Percentiles rank a stretch among this genome's conserved stretches.
Conservation (phyloP, 2,329 filamentous ascomycete species). For the Aureobasidium sp. region DNA sequence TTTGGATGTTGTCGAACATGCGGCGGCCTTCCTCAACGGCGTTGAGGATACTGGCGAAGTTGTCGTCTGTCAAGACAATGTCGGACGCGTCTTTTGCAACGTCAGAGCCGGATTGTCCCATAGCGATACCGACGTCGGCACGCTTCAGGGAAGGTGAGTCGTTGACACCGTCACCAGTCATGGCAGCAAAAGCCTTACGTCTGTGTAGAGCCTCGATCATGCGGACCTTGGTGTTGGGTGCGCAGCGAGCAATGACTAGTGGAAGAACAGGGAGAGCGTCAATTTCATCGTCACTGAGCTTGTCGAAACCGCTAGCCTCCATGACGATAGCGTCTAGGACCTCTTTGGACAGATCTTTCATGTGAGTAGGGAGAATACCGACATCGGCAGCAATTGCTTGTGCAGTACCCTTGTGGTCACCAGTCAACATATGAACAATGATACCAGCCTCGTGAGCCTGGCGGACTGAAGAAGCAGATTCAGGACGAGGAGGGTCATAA, state of each 20-base stretch:
- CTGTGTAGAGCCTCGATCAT: slow-evolving; percentile 86
- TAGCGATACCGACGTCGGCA: slow-evolving; percentile 80
- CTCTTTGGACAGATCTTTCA: slow-evolving; percentile 50
- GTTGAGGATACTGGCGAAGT: slow-evolving; percentile 77
- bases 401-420: slow-evolving; percentile 72
- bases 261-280: slow-evolving; percentile 66
- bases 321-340: slow-evolving; percentile 64
- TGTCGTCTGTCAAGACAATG: slow-evolving; percentile 73
- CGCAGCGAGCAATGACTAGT: slow-evolving; percentile 74
- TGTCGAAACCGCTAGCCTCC: slow-evolving; percentile 54
- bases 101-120: slow-evolving; percentile 76
- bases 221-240: slow-evolving; percentile 76
- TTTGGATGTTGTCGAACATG: slow-evolving; percentile 83
- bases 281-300: slow-evolving; percentile 64
- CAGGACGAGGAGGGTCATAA: slow-evolving; percentile 76
- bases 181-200: slow-evolving; percentile 67
- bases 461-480: slow-evolving; percentile 64
- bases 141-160: slow-evolving; percentile 73
- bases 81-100: slow-evolving; percentile 76
- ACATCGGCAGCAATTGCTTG: slow-evolving; percentile 71
- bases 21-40: slow-evolving; percentile 73
- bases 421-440: slow-evolving; percentile 75
- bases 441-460: slow-evolving; percentile 68
- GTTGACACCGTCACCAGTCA: slow-evolving; percentile 86
- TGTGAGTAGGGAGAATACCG: slow-evolving; percentile 62